phyloP scores from a whole-genome alignment of 805 yeast genomes.

The Myxozyma vanderwaltii region DNA sequence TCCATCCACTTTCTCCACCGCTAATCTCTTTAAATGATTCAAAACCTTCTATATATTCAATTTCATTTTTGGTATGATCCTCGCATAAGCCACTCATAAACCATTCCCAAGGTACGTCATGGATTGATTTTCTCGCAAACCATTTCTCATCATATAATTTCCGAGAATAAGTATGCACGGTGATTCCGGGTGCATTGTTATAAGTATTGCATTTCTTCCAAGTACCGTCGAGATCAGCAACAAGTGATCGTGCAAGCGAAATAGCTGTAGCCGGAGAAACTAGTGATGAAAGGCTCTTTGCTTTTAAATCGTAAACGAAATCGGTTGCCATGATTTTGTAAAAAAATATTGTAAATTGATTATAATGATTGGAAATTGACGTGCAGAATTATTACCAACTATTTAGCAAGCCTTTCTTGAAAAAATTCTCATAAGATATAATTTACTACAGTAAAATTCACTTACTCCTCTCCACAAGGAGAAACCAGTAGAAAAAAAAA shows the following conservation, averaged over 20 bases:
- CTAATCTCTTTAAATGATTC: conserved; percentile 37
- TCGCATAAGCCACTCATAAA: conserved; percentile 40
- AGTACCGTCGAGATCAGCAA: conserved; percentile 20
- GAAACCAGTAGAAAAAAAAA: not conserved
- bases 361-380: not conserved
- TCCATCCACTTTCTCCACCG: conserved; percentile 27
- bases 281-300: conserved; percentile 9
- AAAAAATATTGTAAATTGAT: no score
- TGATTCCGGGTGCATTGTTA: not conserved
- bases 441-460: no score
- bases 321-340: conserved; percentile 12
- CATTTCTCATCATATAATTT: conserved; percentile 39
- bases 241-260: conserved; percentile 25
- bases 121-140: conserved; percentile 45
- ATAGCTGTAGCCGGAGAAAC: conserved; percentile 23
- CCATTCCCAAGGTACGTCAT: conserved; percentile 39
- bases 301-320: conserved; percentile 18
- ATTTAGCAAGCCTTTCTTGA: no score
- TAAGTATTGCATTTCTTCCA: conserved; percentile 11
- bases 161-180: conserved; percentile 23
- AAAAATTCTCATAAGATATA: no score
- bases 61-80: conserved; percentile 46
- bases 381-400: no score
- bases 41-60: conserved; percentile 44
- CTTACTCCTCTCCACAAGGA: not conserved